Base-by-base conservation (phyloP, 495 filamentous ascomycete genomes). In the Trichoderma asperelloides region DNA sequence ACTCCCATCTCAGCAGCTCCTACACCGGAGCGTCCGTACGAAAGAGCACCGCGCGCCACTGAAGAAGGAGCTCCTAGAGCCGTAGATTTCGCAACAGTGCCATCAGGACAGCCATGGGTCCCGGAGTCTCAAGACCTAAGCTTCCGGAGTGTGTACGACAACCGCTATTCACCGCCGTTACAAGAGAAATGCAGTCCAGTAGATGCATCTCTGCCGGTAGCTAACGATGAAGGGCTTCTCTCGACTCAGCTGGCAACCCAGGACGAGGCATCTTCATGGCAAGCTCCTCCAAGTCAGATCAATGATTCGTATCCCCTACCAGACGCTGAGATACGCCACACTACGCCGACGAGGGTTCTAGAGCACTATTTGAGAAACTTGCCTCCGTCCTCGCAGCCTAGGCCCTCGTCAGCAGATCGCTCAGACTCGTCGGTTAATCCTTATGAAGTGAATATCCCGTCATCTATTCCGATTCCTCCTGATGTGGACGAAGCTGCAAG, bases 141-240 rank as follows among this genome's bases (percentile, higher is more conserved):
- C 0, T 84, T 84, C 67, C 68, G 67, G 21, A 81, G 79, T 49
- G 82, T 75, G 1, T 68, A 75, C 18, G 72, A 83, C 64, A 85
- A 85, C 70, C 69, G 73, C 3, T 62, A 70, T 16, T 83, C 82
- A 12, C 80, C 81, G 3, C 67, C 47, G 1, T 67, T 81, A 39
- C 72, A 8, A 49, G 39, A 65, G 39, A 27, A 15, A 21, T 7
- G n/a, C 15, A 8, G 28, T 40, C n/a, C 21, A 7, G 41, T 25
- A 40, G 37, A 51, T 68, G 30, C 1, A 6, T 47, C 64, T 51
- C 3, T 49, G 11, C 39, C 40, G 1, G 30, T 1, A 11, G 64
- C 5, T 37, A 7, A 60, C 39, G 62, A 47, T 16, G 60, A 6
- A 21, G 67, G 67, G 30, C 23, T 25, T 13, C 12, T 60, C 23